Base-by-base conservation (phyloP, 345 rosid genomes). In the Gossypium bickii region DNA sequence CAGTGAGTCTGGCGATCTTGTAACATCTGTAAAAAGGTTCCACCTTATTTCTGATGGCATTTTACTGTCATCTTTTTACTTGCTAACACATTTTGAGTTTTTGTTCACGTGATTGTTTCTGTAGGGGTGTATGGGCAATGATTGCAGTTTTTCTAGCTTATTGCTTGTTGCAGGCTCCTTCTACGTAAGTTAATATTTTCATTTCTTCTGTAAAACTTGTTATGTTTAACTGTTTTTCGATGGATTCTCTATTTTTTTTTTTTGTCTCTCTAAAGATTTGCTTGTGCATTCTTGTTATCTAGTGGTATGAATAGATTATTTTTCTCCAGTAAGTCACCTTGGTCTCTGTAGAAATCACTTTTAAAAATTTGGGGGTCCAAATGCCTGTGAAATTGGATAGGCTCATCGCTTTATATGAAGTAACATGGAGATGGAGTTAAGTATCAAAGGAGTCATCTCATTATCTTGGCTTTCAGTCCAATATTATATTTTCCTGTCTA, bases 61-160 rank as follows among this genome's bases (percentile, higher is more conserved):
- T 77, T 53, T 53, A 6, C 34, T 22, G 9, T 60, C 20, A 1
- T 25, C 45, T 4, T 17, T 69, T 75, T 47, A 22, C 52, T 70
- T 43, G 22, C 68, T 56, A 41, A 75, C n/a, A 12, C 67, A 53
- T 76, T 67, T 72, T 49, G 16, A 77, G 56, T 82, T 9, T 56
- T 56, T 74, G 63, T 62, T 73, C 48, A 41, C 74, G 24, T 79
- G 56, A 45, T 20, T 79, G 57, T 83, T 81, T 83, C 77, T 74
- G 55, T 80, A 95, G 99, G 89, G 99, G 99, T 75, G 83, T 90
- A 64, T 93, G 97, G 93, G 99, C 99, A 69, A 93, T 93, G 98
- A 90, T 91, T 80, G 97, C 97, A 2, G 99, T 95, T 81, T 95
- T 93, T 81, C 98, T 95, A 80, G 93, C 94, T 71, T 95, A 93